Conservation (phyloP, 495 filamentous ascomycete species). For the Pyrenopolyporus hunteri region DNA sequence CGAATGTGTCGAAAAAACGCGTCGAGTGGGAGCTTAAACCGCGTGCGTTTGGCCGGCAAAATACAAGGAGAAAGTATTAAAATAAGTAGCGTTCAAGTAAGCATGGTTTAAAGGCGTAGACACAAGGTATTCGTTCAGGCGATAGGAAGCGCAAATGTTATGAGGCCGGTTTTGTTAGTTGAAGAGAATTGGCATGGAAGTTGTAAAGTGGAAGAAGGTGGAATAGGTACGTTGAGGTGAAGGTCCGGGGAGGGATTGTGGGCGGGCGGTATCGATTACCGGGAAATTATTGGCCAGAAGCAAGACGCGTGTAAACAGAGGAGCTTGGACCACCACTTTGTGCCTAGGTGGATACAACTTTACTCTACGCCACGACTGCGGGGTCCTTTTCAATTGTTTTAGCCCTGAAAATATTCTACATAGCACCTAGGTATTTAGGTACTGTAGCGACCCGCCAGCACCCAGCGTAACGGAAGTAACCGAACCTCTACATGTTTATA, state of each 20-base stretch:
- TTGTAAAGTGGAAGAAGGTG: background rate
- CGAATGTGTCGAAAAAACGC: constrained; percentile 34
- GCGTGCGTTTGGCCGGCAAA: constrained; percentile 20
- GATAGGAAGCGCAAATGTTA: background rate
- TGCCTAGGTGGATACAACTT: background rate
- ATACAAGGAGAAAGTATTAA: background rate
- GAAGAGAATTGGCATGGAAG: constrained; percentile 8
- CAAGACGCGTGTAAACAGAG: constrained; percentile 32
- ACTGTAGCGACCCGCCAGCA: too few species aligned
- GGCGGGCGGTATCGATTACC: constrained; percentile 13
- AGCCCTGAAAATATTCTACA: too few species aligned
- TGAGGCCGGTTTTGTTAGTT: background rate
- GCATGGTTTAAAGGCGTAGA: constrained; percentile 23
- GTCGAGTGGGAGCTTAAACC: constrained; percentile 29
- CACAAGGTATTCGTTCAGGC: background rate
- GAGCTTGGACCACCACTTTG: constrained; percentile 34
- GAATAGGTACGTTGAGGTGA: constrained; percentile 13
- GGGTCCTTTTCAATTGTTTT: background rate
- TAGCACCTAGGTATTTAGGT: too few species aligned
- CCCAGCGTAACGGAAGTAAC: too few species aligned
- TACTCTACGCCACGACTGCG: background rate
- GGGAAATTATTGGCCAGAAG: constrained; percentile 25
- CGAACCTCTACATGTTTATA: too few species aligned
- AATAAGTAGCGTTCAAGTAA: constrained; percentile 27
- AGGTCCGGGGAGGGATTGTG: constrained; percentile 25